These are phyloP conservation scores for Cutaneotrichosporon spelunceum DNA, from an alignment of 1,284 basidiomycete genomes.

Conservation along the genomic window DNA sequence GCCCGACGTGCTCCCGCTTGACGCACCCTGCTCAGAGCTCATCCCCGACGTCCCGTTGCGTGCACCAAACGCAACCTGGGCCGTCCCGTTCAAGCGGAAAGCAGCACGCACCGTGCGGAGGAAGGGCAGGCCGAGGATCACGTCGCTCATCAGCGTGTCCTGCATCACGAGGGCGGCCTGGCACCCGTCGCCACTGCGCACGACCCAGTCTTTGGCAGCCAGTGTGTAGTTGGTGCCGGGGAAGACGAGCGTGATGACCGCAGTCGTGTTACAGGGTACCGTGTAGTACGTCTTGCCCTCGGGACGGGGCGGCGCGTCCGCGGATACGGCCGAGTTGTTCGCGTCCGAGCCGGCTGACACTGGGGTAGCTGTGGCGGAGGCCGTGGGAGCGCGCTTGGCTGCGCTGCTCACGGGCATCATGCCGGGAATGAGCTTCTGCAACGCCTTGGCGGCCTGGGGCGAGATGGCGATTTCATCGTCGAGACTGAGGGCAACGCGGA, in stretches of 20 bases:
- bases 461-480: background rate
- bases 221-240: background rate
- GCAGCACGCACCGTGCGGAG: background rate
- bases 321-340: background rate
- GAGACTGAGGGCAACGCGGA: background rate
- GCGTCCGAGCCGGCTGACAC: background rate
- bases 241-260: background rate
- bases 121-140: background rate
- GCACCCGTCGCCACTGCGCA: background rate
- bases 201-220: background rate
- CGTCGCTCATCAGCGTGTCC: background rate
- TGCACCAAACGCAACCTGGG: background rate
- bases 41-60: background rate
- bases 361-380: background rate
- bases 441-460: background rate
- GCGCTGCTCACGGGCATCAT: background rate
- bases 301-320: background rate
- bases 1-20: background rate
- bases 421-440: background rate
- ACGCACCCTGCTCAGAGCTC: background rate
- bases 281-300: background rate
- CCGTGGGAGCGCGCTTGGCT: background rate
- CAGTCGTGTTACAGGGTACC: slow-evolving; percentile 1
- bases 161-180: background rate
- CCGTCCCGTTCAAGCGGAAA: background rate